These are phyloP conservation scores for Ustilago sp. DNA, from an alignment of 1,284 basidiomycete genomes.

Conservation along the genomic window DNA sequence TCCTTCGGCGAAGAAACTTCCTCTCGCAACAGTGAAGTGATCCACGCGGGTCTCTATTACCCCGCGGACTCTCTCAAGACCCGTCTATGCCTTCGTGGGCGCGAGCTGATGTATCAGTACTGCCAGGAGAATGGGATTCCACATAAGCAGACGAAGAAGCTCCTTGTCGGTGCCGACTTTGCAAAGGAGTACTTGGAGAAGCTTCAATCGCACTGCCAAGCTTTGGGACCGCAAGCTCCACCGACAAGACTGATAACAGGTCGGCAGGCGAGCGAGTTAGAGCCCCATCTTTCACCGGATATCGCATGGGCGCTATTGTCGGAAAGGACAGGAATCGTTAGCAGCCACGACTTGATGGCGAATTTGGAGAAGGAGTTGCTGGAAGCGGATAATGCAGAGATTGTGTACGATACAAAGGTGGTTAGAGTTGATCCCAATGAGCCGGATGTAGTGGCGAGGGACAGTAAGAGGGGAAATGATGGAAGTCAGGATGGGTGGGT, in stretches of 20 bases:
- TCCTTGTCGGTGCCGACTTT: conserved; percentile 66
- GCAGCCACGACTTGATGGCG: conserved; percentile 82
- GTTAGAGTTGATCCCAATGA: conserved; percentile 83
- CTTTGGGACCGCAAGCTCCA: conserved; percentile 69
- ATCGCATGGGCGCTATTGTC: conserved; percentile 83
- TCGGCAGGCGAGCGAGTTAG: conserved; percentile 79
- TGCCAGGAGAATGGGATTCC: conserved; percentile 79
- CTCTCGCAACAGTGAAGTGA: conserved; percentile 94
- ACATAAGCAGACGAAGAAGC: conserved; percentile 82
- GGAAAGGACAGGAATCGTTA: conserved; percentile 89
- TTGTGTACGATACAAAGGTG: conserved; percentile 84
- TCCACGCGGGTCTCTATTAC: conserved; percentile 82
- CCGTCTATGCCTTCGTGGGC: conserved; percentile 84
- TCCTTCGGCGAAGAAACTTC: conserved; percentile 63
- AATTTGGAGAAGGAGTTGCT: conserved; percentile 82
- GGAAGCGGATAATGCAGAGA: conserved; percentile 78
- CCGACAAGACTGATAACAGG: conserved; percentile 77
- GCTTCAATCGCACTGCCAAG: conserved; percentile 48
- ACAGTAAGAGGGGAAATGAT: conserved; percentile 53
- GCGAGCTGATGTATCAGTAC: conserved; percentile 84
- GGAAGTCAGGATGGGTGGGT: conserved; percentile 72
- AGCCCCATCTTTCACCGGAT: conserved; percentile 81
- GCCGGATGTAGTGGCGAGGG: conserved; percentile 16
- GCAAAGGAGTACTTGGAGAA: conserved; percentile 52
- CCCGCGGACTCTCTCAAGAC: conserved; percentile 88